Conservation (phyloP, 2,329 filamentous ascomycete genomes). For the Pseudogymnoascus sp. region DNA sequence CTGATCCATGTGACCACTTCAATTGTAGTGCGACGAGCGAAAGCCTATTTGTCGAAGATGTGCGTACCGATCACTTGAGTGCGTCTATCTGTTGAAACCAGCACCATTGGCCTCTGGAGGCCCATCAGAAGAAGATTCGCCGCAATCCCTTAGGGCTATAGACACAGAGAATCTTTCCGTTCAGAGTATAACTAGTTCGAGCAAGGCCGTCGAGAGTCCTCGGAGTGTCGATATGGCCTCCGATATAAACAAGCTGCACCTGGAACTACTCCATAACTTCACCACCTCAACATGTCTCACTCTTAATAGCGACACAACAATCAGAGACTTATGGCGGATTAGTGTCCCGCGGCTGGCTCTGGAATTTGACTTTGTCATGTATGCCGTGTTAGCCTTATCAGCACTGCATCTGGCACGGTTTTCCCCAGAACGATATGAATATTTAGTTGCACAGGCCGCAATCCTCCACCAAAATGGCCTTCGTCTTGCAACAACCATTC, state of each 20-base stretch:
- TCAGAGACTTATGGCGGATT: conserved; percentile 41
- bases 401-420: conserved; percentile 42
- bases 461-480: conserved; percentile 31
- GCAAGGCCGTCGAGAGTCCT: neutral
- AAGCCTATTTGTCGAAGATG: conserved; percentile 36
- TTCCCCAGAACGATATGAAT: conserved; percentile 31
- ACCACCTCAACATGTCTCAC: conserved; percentile 43
- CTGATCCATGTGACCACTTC: neutral
- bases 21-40: conserved; percentile 34
- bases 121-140: conserved; percentile 11
- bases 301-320: conserved; percentile 34
- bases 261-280: conserved; percentile 49
- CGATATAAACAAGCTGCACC: conserved; percentile 35
- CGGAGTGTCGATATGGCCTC: neutral
- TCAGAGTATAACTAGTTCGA: neutral
- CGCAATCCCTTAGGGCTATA: neutral
- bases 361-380: conserved; percentile 40
- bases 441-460: conserved; percentile 34
- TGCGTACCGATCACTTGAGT: conserved; percentile 34
- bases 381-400: conserved; percentile 41
- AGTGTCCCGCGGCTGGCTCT: conserved; percentile 42
- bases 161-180: neutral
- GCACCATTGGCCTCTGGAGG: conserved; percentile 11
- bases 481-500: conserved; percentile 27
- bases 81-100: conserved; percentile 28